Evolutionary conservation across 108 stramenopile genomes (phyloP), one percentile per base, ranked within the genome.

Genomic region (Epithemia pelagica): DNA sequence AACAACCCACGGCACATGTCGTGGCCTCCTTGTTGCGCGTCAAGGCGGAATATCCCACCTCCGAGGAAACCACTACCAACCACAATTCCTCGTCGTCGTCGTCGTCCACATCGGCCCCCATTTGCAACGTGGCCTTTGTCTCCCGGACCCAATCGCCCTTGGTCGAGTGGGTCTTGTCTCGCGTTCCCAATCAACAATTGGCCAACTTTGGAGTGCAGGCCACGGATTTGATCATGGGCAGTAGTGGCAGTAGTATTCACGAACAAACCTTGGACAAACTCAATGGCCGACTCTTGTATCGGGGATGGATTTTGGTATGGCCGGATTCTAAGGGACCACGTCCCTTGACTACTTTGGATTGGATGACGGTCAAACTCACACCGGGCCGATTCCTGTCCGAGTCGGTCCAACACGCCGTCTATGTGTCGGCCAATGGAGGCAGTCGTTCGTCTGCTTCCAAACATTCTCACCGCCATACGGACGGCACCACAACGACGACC

Each of bases 111-210:
- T n/a, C n/a, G 52, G 73, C 74, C 2, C 65, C 75, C 33, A 68
- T 88, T 18, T 91, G 90, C 67, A 91, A 84, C 33, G 62, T 91
- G 58, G 90, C 90, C 30, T 81, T 89, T 65, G 78, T 91, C 24
- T 82, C 87, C 10, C n/a, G n/a, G n/a, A 59, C 71, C 24, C 84
- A 82, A 58, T 85, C 83, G 27, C 66, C 63, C n/a, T 61, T 91
- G 59, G 87, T 83, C 0, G 54, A 74, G 30, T 37, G 62, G 33
- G 74, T 86, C 15, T 62, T 79, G n/a, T 30, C 33, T 19, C 82
- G 85, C 52, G 81, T 88, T 18, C 87, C 87, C 24, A 53, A 65
- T 8, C 69, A 74, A 10, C 63, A 85, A 62, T 55, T 81, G 7
- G 57, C 54, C 24, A 65, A 78, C 57, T 78, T 84, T 60, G 86